These are phyloP conservation scores for Lasiosphaeria ovina DNA, from an alignment of 495 filamentous ascomycete genomes.

Conservation along the genomic window DNA sequence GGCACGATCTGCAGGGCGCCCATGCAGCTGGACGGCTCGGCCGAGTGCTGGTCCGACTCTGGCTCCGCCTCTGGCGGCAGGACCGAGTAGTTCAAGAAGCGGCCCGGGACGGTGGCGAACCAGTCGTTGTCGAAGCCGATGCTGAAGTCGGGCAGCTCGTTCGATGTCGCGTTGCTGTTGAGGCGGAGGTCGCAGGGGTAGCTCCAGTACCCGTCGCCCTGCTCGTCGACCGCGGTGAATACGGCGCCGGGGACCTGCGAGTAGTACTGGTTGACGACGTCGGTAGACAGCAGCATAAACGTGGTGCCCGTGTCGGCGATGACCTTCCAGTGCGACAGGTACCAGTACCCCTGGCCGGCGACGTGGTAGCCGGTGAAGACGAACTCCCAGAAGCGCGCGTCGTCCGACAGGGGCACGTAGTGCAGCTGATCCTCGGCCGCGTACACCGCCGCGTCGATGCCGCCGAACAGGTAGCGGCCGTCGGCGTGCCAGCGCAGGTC, in stretches of 20 bases:
- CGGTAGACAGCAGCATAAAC: slow-evolving; percentile 63
- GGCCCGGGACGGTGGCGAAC: slow-evolving; percentile 63
- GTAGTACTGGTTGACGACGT: slow-evolving; percentile 62
- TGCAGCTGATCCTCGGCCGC: slow-evolving; percentile 41
- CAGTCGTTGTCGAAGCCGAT: slow-evolving; percentile 53
- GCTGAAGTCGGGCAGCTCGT: slow-evolving; percentile 54
- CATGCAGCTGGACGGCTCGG: slow-evolving; percentile 53
- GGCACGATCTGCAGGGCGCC: slow-evolving; percentile 65
- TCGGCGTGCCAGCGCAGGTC: slow-evolving; percentile 64
- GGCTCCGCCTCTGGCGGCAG: slow-evolving; percentile 16
- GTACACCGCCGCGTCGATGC: slow-evolving; percentile 59
- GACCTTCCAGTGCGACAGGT: slow-evolving; percentile 42
- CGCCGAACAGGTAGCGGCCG: slow-evolving; percentile 76
- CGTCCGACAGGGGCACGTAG: slow-evolving; percentile 62
- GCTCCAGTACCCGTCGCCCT: slow-evolving; percentile 53
- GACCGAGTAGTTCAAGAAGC: slow-evolving; percentile 63
- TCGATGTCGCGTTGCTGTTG: slow-evolving; percentile 12
- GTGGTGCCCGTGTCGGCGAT: slow-evolving; percentile 78
- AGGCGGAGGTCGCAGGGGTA: slow-evolving; percentile 49
- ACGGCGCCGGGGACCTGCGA: slow-evolving; percentile 55
- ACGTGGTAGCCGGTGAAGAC: slow-evolving; percentile 56
- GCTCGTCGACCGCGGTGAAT: slow-evolving; percentile 42
- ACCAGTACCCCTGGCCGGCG: slow-evolving; percentile 46
- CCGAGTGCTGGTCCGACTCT: slow-evolving; percentile 17
- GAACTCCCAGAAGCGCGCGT: slow-evolving; percentile 66